Conservation (phyloP, 148 eudicot genomes). For the Cornus kousa region DNA sequence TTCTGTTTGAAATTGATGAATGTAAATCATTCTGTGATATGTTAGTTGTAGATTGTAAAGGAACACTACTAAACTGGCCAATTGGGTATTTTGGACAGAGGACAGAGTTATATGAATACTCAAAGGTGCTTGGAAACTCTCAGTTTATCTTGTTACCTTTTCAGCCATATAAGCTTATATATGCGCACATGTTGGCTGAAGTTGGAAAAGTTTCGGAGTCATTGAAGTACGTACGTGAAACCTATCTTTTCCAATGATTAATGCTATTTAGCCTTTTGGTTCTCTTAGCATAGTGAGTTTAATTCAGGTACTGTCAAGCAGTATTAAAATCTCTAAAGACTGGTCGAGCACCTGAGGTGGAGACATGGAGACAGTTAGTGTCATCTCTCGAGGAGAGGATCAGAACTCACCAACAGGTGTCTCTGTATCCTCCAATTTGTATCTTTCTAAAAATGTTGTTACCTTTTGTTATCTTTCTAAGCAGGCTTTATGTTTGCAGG, state of each 20-base stretch:
- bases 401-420: slow-evolving; percentile 74
- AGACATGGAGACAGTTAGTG: slow-evolving; percentile 54
- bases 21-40: no score
- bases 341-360: slow-evolving; percentile 74
- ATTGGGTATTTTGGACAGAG: slow-evolving; percentile 45
- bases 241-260: slow-evolving; percentile 1
- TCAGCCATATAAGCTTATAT: slow-evolving; percentile 81
- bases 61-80: neutral
- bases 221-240: slow-evolving; percentile 56
- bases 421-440: slow-evolving; percentile 5
- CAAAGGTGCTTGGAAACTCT: slow-evolving; percentile 83
- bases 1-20: neutral
- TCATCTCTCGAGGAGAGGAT: slow-evolving; percentile 86
- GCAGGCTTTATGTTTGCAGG: slow-evolving; percentile 40
- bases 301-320: slow-evolving; percentile 78
- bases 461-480: slow-evolving; percentile 5
- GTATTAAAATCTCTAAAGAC: slow-evolving; percentile 62
- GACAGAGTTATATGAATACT: slow-evolving; percentile 82
- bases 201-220: slow-evolving; percentile 84
- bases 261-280: slow-evolving; percentile 3
- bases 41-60: neutral
- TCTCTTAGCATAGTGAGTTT: slow-evolving; percentile 25
- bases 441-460: neutral
- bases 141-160: slow-evolving; percentile 74
- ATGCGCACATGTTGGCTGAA: slow-evolving; percentile 90